phyloP scores from a whole-genome alignment of 2,329 filamentous ascomycete genomes.

The Sporothrix mexicana region DNA sequence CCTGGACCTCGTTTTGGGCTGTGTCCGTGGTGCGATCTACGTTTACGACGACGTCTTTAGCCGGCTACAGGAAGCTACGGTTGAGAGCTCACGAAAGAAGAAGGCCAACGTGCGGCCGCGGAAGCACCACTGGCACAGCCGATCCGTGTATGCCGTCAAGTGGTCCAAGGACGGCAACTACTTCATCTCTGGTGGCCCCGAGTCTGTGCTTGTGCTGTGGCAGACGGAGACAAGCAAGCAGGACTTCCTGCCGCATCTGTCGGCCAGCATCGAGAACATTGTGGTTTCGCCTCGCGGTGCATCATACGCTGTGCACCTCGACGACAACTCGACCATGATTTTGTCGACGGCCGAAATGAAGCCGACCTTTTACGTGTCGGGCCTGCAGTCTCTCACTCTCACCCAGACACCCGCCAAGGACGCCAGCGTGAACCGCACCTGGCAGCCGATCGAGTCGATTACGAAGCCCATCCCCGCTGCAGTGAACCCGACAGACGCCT shows the following conservation, averaged over 20 bases:
- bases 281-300: constrained; percentile 79
- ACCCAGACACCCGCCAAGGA: constrained; percentile 58
- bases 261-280: constrained; percentile 82
- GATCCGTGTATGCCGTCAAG: constrained; percentile 80
- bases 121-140: constrained; percentile 89
- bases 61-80: constrained; percentile 57
- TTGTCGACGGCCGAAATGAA: constrained; percentile 88
- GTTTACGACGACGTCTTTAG: constrained; percentile 78
- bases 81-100: constrained; percentile 47
- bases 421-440: constrained; percentile 59
- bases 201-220: constrained; percentile 90
- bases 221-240: constrained; percentile 85
- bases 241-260: constrained; percentile 88
- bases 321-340: constrained; percentile 91
- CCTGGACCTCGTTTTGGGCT: constrained; percentile 74
- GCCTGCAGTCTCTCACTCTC: constrained; percentile 72
- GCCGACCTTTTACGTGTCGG: constrained; percentile 81
- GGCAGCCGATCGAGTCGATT: constrained; percentile 52
- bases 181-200: constrained; percentile 87
- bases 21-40: constrained; percentile 75
- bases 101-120: constrained; percentile 60
- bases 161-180: constrained; percentile 96
- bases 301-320: constrained; percentile 82
- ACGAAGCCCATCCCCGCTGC: constrained; percentile 62
- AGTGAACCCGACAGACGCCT: constrained; percentile 66